Base-by-base conservation (phyloP, 1,284 basidiomycete genomes). In the Porogramme epimiltina region DNA sequence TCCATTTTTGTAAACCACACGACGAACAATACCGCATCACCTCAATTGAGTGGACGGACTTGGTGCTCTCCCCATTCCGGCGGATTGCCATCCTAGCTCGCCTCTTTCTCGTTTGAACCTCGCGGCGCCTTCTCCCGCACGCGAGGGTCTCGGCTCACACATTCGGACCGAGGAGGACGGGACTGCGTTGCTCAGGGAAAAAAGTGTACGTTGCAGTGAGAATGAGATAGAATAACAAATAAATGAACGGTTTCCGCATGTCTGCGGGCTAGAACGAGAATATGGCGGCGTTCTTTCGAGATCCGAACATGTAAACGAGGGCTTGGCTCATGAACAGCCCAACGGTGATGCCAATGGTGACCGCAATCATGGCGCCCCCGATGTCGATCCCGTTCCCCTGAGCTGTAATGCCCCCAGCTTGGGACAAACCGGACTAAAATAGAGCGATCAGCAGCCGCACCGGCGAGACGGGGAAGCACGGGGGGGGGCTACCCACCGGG, bases 251-350 rank as follows among this genome's bases (percentile, higher is more conserved):
- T n/a, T n/a, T n/a, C n/a, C n/a, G n/a, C n/a, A n/a, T n/a, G n/a
- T 6, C 8, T 37, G 9, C 5, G 4, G 23, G 18, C 42, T 65
- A 85, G 76, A 92, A 93, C 10, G 89, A 91, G 70, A 93, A 93
- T 20, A 91, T 81, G 8, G 89, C 89, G 15, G 88, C 88, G 49
- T 85, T 88, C 74, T 93, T 93, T 58, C 87, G 81, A 16, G 82
- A 77, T 9, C 91, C 92, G 61, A 94, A 92, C 62, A 86, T 88
- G 66, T 94, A 94, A 25, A 94, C 90, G 31, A 95, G 70, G 36
- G 91, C 85, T 62, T 91, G 89, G 58, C 89, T 91, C 76, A 89
- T 91, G 73, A 94, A 94, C 38, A 94, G 68, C n/a, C 92, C 91
- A 45, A 93, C 90, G 1, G 91, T 94, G 64, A 95, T 93, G 50